These are phyloP conservation scores for Trichocomaceae sp. DNA, from an alignment of 2,329 filamentous ascomycete genomes.

Conservation along the genomic window DNA sequence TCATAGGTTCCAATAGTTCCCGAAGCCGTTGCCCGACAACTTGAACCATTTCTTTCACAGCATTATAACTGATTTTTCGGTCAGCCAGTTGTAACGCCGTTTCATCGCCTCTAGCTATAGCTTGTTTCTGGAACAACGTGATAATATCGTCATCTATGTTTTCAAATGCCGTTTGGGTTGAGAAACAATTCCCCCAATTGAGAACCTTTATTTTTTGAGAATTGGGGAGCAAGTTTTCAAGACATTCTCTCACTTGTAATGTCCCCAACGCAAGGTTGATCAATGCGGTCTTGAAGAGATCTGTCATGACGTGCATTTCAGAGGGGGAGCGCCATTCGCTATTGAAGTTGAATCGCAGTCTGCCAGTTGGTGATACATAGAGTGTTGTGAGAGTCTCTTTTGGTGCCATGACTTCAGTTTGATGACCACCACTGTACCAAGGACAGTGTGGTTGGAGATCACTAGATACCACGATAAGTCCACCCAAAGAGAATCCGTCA, in stretches of 20 bases:
- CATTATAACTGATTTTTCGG: not conserved
- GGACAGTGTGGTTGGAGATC: not conserved
- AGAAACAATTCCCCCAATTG: not conserved
- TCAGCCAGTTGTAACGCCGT: not conserved
- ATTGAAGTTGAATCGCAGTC: not conserved
- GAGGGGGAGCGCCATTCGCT: not conserved
- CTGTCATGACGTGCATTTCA: conserved; percentile 1
- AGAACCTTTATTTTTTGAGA: not conserved
- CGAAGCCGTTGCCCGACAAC: not conserved
- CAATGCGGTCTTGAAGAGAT: not conserved
- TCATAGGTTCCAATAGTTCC: not conserved
- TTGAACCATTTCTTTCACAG: not conserved
- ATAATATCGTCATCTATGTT: not conserved
- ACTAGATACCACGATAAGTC: conserved; percentile 1
- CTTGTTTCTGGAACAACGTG: not conserved
- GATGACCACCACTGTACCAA: not conserved
- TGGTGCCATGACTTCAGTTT: not conserved
- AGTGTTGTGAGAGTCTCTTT: not conserved
- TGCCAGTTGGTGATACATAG: not conserved
- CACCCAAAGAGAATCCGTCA: not conserved
- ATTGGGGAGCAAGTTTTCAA: not conserved
- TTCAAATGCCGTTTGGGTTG: not conserved
- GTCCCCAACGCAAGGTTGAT: not conserved
- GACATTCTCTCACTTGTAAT: not conserved
- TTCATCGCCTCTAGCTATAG: not conserved